Conservation (phyloP, 2,329 filamentous ascomycete species). For the Aaosphaeria arxii region DNA sequence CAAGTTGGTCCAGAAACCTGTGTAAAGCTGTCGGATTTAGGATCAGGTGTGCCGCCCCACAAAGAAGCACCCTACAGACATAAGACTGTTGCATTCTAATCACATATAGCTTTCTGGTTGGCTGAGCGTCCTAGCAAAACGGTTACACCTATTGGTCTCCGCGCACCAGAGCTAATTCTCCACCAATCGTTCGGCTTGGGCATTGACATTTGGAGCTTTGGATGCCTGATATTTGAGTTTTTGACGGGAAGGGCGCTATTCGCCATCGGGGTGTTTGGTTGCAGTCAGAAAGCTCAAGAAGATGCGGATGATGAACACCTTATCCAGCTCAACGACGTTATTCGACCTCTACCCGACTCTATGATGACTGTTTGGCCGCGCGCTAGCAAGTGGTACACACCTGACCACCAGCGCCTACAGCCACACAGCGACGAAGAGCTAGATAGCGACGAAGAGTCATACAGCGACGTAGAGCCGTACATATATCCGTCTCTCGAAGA, state of each 20-base stretch:
- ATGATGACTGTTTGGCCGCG: conserved; percentile 21
- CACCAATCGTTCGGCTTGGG: conserved; percentile 23
- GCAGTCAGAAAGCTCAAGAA: conserved; percentile 14
- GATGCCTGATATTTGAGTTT: conserved; percentile 31
- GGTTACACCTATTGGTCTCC: conserved; percentile 21
- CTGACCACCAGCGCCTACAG: conserved; percentile 15
- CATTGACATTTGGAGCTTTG: conserved; percentile 35
- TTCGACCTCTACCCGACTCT: conserved; percentile 22
- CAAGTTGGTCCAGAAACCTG: conserved; percentile 14
- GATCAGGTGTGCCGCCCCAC: conserved; percentile 12
- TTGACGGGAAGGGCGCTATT: conserved; percentile 21
- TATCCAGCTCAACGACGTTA: conserved; percentile 18
- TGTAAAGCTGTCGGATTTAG: conserved; percentile 31
- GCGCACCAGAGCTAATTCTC: conserved; percentile 31
- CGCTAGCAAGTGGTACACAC: conserved; percentile 20
- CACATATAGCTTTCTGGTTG: conserved; percentile 10
- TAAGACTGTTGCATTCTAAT: background rate
- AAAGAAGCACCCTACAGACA: conserved; percentile 10
- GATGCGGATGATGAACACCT: conserved; percentile 27
- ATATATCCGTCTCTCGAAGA: conserved; percentile 16
- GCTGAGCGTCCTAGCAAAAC: conserved; percentile 16
- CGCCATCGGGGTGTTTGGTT: conserved; percentile 14
- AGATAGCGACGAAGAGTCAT: conserved; percentile 4
- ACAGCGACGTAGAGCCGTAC: conserved; percentile 3
- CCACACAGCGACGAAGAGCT: conserved; percentile 6